phyloP scores from a whole-genome alignment of 139 green algal genomes.

The Eudorina sp. region DNA sequence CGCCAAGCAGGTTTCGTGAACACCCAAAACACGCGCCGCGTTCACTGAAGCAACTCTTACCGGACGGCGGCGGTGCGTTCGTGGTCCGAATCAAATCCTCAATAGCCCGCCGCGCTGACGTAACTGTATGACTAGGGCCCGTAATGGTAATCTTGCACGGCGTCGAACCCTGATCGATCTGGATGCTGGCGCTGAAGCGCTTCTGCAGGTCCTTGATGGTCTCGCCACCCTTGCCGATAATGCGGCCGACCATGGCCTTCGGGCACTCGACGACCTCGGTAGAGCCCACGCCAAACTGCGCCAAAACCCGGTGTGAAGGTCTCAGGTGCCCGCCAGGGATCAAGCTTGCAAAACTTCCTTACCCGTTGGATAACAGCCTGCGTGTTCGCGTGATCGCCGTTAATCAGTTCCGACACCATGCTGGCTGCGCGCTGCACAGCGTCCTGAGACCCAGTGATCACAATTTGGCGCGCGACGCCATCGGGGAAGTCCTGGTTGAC shows the following conservation, averaged over 20 bases:
- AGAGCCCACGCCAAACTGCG: constrained; percentile 73
- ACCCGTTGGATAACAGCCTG: constrained; percentile 91
- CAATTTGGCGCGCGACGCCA: constrained; percentile 73
- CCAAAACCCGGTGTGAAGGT: no score
- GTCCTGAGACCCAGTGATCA: constrained; percentile 78
- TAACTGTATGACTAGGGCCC: constrained; percentile 69
- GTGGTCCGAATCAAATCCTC: constrained; percentile 53
- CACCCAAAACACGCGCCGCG: no score
- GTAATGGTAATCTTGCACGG: constrained; percentile 91
- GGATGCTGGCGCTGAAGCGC: constrained; percentile 85
- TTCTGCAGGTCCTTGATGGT: constrained; percentile 95
- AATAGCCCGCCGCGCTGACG: constrained; percentile 55
- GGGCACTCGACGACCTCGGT: constrained; percentile 85
- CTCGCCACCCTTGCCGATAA: constrained; percentile 95
- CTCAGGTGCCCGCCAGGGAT: no score
- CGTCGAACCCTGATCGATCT: constrained; percentile 87
- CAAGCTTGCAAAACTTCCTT: background rate
- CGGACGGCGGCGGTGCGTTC: background rate
- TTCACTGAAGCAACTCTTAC: no score
- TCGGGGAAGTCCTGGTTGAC: constrained; percentile 75
- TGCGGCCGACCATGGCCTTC: constrained; percentile 91
- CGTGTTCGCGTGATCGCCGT: constrained; percentile 82
- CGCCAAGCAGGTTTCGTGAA: no score
- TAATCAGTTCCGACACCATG: constrained; percentile 92
- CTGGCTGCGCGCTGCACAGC: constrained; percentile 72